Evolutionary conservation across 2,329 filamentous ascomycete species (phyloP), one percentile per base, ranked within the genome.

Genomic region (Thielaviopsis ethacetica): DNA sequence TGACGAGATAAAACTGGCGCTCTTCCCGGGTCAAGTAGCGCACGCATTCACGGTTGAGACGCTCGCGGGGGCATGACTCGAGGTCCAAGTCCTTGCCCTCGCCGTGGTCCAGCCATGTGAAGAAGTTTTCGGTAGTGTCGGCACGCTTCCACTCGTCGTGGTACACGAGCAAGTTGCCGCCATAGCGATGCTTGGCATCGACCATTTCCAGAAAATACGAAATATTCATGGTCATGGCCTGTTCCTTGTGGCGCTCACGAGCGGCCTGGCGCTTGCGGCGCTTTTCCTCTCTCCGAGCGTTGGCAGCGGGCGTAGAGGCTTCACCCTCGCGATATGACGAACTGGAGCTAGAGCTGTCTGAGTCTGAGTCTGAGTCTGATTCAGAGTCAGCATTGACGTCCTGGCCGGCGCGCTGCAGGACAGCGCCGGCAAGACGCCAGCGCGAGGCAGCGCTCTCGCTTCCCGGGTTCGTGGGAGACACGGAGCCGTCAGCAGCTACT

Each of bases 81-180:
- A 91, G 73, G 63, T 91, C 85, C 51, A 93, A 68, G 47, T 79
- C 69, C 64, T 75, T 82, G 0, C 91, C 91, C 54, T 84, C 84
- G 5, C 91, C 91, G 61, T 86, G 76, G 67, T 96, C 91, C 1
- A 95, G 75, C 90, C 91, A 95, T 71, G 90, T 91, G 69, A 95
- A 95, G 76, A 91, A 96, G 67, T 93, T 95, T 68, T 95, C 85
- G 4, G 82, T 80, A 0, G 88, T 91, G 27, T 86, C 75, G 1
- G 81, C 75, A 62, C 79, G 81, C 69, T 89, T 89, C 91, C 91
- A 96, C 63, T 86, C 82, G 61, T 82, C 80, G 66, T 96, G 91
- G 65, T 95, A 96, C 34, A 81, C 79, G 34, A 86, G 77, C 56
- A 95, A 71, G 64, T 93, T 94, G 58, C 83, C 85, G 3, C 90